Percentiles rank a stretch among this genome's conserved stretches.
Evolutionary conservation across 345 rosid genomes (phyloP).

Genomic region (Eucalyptus sp.): DNA sequence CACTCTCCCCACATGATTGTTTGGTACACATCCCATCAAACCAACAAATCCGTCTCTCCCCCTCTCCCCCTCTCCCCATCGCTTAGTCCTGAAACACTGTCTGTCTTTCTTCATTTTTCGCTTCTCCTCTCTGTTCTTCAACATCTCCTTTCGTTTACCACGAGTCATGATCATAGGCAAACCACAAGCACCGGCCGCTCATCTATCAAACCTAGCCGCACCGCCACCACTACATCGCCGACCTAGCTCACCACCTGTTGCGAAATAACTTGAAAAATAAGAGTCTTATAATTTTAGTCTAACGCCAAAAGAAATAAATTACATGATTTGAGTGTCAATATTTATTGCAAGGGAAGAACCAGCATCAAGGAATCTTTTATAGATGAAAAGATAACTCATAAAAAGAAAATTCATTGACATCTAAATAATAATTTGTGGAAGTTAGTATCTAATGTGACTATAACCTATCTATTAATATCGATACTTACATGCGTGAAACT

Average conservation of each 20-base stretch:
- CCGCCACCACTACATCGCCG: background rate
- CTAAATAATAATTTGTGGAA: background rate
- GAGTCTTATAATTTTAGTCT: background rate
- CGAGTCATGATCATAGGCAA: background rate
- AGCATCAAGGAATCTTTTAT: background rate
- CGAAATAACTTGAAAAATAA: too few relatives aligned
- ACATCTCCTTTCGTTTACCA: background rate
- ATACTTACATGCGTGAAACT: background rate
- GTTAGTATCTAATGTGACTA: background rate
- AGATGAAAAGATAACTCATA: background rate
- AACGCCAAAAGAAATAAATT: background rate
- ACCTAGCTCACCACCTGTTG: background rate
- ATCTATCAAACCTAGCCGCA: background rate
- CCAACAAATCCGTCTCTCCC: too few relatives aligned
- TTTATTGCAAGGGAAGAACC: accelerated
- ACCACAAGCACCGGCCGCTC: accelerated
- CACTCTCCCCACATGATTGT: too few relatives aligned
- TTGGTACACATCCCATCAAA: too few relatives aligned
- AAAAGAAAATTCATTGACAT: background rate
- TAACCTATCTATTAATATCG: background rate
- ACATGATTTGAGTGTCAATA: background rate
- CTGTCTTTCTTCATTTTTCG: too few relatives aligned
- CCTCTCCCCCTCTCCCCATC: background rate
- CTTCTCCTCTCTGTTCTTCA: background rate
- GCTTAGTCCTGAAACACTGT: accelerated